Evolutionary conservation across 1,284 basidiomycete species (phyloP).

Genomic region (Tremellales sp.): DNA sequence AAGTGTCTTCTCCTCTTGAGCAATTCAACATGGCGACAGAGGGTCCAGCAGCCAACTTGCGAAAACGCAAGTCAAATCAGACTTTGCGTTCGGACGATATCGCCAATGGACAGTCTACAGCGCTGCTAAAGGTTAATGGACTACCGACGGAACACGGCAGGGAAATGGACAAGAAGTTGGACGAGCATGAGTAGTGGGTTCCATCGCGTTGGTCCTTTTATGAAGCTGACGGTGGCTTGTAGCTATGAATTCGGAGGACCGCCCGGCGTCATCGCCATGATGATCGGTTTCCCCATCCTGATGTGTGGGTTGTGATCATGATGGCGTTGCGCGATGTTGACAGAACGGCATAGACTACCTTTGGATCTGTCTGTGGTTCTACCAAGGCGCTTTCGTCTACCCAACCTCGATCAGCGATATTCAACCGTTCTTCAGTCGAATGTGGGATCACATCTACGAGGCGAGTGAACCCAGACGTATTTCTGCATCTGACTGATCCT

Average conservation of each 20-base stretch:
- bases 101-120: conserved; percentile 23
- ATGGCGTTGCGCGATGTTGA: background rate
- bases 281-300: conserved; percentile 76
- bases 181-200: conserved; percentile 66
- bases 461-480: conserved; percentile 51
- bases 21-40: no score
- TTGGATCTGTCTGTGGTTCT: conserved; percentile 96
- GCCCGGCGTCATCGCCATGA: conserved; percentile 84
- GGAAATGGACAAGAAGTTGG: conserved; percentile 66
- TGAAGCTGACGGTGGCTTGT: background rate
- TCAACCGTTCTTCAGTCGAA: conserved; percentile 70
- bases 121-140: conserved; percentile 28
- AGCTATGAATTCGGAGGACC: conserved; percentile 97
- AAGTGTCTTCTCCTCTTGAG: no score
- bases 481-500: background rate
- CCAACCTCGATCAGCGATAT: conserved; percentile 71
- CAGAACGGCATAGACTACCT: conserved; percentile 85
- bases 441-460: conserved; percentile 77
- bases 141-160: conserved; percentile 60
- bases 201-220: background rate
- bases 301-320: conserved; percentile 47
- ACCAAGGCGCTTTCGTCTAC: conserved; percentile 79
- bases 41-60: conserved; percentile 20
- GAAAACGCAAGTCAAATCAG: conserved; percentile 22
- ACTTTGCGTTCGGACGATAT: conserved; percentile 21